A percentile compares a stretch with the other conserved stretches of the same genome.
Evolutionary conservation across 352 stramenopile species (phyloP).

Genomic region (Phytophthora kernoviae): DNA sequence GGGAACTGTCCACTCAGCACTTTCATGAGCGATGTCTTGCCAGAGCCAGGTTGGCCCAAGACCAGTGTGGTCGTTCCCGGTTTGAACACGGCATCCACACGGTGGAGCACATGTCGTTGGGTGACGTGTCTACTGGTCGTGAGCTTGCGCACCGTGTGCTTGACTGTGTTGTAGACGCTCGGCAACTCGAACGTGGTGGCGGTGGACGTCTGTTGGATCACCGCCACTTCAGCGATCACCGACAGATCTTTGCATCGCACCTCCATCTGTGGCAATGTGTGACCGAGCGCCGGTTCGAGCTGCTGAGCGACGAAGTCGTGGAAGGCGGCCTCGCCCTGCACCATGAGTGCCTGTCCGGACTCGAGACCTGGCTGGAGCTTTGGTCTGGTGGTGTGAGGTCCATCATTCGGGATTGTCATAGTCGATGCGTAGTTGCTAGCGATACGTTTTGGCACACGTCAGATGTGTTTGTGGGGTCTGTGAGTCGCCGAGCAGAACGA

Average conservation of each 20-base stretch:
- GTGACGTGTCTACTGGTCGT: constrained; percentile 2
- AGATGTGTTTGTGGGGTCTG: neutral
- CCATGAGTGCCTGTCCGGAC: constrained; percentile 18
- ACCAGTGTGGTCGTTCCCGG: constrained; percentile 36
- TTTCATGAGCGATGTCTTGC: constrained; percentile 45
- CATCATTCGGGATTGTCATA: neutral
- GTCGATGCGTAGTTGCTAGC: neutral
- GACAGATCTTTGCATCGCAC: constrained; percentile 40
- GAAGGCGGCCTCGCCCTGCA: constrained; percentile 24
- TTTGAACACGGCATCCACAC: constrained; percentile 35
- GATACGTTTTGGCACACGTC: neutral
- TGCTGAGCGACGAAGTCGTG: constrained; percentile 27
- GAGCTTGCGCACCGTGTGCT: constrained; percentile 11
- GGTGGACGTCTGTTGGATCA: constrained; percentile 8
- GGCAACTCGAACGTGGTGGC: constrained; percentile 25
- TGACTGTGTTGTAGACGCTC: constrained; percentile 31
- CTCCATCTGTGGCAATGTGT: constrained; percentile 32
- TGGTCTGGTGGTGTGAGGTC: neutral
- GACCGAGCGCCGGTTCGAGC: constrained; percentile 24
- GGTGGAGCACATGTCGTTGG: constrained; percentile 28
- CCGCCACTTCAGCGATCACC: constrained; percentile 24
- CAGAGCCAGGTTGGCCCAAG: constrained; percentile 39
- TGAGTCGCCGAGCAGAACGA: too few relatives aligned
- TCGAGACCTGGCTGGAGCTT: constrained; percentile 6
- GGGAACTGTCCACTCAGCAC: constrained; percentile 34